Evolutionary conservation across 2,329 filamentous ascomycete genomes (phyloP).

Genomic region (Talaromyces sp.): DNA sequence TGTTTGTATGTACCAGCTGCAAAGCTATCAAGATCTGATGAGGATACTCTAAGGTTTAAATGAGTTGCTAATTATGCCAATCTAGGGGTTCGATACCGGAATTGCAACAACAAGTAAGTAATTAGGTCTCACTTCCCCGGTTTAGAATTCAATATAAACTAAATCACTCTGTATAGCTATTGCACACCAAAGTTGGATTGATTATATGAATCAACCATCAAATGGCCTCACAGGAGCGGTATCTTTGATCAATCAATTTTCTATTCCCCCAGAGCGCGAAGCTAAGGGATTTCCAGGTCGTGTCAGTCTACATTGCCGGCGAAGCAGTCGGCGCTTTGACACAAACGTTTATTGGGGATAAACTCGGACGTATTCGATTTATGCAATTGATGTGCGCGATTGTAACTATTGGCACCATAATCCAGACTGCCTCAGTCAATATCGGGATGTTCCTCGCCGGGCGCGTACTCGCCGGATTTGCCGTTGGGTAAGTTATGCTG

Average conservation of each 20-base stretch:
- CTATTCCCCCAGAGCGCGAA: too few species aligned
- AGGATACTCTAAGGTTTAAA: not conserved
- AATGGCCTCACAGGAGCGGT: constrained; percentile 59
- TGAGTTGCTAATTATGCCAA: not conserved
- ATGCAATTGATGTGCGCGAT: constrained; percentile 58
- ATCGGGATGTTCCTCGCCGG: constrained; percentile 59
- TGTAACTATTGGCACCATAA: constrained; percentile 57
- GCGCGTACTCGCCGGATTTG: constrained; percentile 51
- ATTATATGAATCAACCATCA: constrained; percentile 61
- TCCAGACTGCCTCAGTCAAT: constrained; percentile 59
- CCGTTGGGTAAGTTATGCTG: constrained; percentile 45
- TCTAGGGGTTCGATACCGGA: constrained; percentile 61
- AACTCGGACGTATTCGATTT: constrained; percentile 56
- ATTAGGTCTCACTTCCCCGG: not conserved
- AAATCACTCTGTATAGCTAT: constrained; percentile 47
- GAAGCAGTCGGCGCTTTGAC: constrained; percentile 59
- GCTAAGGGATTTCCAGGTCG: constrained; percentile 43
- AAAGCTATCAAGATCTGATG: not conserved
- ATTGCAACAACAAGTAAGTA: constrained; percentile 61
- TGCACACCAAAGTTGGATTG: constrained; percentile 61
- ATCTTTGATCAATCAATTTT: not conserved
- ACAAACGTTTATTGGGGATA: constrained; percentile 59
- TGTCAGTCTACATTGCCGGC: constrained; percentile 62
- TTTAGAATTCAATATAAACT: not conserved
- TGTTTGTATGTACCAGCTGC: constrained; percentile 52